Base-by-base conservation (phyloP, 169 alveolate species). In the Eimeria sp. region DNA sequence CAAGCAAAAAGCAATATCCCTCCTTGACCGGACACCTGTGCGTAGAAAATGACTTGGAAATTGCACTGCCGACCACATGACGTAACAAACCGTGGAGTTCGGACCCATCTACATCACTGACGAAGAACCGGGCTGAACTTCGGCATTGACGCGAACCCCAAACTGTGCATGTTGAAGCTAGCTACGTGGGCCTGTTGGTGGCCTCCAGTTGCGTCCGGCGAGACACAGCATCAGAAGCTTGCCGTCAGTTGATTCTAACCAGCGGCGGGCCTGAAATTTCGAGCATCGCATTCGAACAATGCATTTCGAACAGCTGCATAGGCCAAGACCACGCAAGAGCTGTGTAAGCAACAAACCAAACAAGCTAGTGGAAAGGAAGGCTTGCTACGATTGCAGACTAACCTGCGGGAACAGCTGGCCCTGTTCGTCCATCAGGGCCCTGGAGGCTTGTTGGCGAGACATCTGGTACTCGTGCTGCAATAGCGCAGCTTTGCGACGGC, bases 401-500 rank as follows among this genome's bases (percentile, higher is more conserved):
- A 87, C 94, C 83, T 87, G 94, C 14, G 94, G 94, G 43, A 87
- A 87, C 70, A 87, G 94, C 83, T 87, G 94, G 70, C 94, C 94
- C 43, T 65, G 94, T 83, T 87, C 94, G 83, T 87, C 94, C 94
- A 87, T 87, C 45, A 65, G 83, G 47, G 94, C 94, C 82, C 94
- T 87, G n/a, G 94, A 87, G 54, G 94, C 80, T 40, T 87, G 94
- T 49, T 87, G 94, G 47, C 75, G 54, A n/a, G 75, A 75, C 94
- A 87, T 61, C 94, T 63, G 94, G 83, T 65, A 75, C 84, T 87
- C 94, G 67, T 65, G 94, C 45, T 63, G 82, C 83, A 65, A 43
- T 67, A 87, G 25, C 30, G 94, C 94, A 45, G 45, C 94, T 43
- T 87, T 63, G 9, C 51, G 82, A 25, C 94, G 49, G 83, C 57